These are phyloP conservation scores for Aspergillus leporis DNA, from an alignment of 495 filamentous ascomycete species.

Conservation along the genomic window DNA sequence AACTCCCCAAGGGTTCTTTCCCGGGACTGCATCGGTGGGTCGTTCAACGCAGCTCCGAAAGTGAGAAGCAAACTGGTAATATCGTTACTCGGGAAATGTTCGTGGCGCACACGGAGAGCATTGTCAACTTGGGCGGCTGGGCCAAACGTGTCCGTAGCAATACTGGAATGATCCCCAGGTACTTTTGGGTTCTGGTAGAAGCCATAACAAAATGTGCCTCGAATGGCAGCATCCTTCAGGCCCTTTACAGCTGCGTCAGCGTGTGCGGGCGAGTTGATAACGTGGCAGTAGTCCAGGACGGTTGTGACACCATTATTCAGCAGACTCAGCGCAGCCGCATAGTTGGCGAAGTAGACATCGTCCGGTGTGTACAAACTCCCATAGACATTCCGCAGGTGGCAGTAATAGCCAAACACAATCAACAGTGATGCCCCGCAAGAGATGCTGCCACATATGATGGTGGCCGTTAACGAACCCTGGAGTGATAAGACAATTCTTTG, in stretches of 20 bases:
- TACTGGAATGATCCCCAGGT: conserved; percentile 2
- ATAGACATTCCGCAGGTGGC: conserved; percentile 4
- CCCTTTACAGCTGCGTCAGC: conserved; percentile 8
- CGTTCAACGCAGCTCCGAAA: conserved; percentile 7
- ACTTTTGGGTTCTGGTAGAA: conserved; percentile 7
- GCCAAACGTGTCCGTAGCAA: neutral
- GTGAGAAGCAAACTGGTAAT: conserved; percentile 1
- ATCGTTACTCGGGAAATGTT: conserved; percentile 1
- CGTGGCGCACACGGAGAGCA: neutral
- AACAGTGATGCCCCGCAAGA: conserved; percentile 4
- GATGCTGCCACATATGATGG: conserved; percentile 16
- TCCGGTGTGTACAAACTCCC: conserved; percentile 11
- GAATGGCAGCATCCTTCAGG: conserved; percentile 9
- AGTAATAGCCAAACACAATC: conserved; percentile 9
- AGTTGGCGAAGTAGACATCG: conserved; percentile 10
- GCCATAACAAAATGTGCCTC: conserved; percentile 13
- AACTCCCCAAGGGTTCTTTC: conserved; percentile 1
- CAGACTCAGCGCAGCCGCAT: conserved; percentile 9
- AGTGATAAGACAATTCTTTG: conserved; percentile 5
- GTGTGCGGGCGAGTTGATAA: conserved; percentile 10
- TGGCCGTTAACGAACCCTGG: conserved; percentile 14
- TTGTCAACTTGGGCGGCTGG: neutral
- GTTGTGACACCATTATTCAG: conserved; percentile 10
- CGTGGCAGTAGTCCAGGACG: conserved; percentile 13
- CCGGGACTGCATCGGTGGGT: neutral